These are phyloP conservation scores for Starmerella vitae DNA, from an alignment of 805 yeast species.

Conservation along the genomic window DNA sequence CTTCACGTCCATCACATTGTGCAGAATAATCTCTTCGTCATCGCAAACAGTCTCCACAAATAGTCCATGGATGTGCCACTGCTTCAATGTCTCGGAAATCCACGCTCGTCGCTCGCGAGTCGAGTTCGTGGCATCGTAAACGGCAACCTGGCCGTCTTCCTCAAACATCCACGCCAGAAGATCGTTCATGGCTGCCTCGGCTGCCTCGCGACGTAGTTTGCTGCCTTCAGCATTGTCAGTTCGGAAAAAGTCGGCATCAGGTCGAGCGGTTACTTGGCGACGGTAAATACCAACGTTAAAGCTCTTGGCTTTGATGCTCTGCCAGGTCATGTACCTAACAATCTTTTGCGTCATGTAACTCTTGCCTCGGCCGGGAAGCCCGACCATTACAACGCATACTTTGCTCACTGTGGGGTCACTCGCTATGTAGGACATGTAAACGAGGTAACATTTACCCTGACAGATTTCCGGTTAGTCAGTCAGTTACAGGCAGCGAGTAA, in stretches of 20 bases:
- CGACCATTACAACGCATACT: constrained; percentile 29
- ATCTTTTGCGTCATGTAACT: constrained; percentile 89
- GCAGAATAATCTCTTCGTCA: constrained; percentile 60
- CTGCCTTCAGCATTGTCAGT: constrained; percentile 51
- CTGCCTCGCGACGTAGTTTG: constrained; percentile 53
- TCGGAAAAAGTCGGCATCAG: constrained; percentile 69
- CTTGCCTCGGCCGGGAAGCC: constrained; percentile 59
- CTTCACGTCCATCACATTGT: constrained; percentile 75
- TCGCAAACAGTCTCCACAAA: constrained; percentile 88
- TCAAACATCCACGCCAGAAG: constrained; percentile 77
- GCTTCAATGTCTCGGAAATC: constrained; percentile 32
- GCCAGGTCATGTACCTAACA: constrained; percentile 84
- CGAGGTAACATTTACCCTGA: no score
- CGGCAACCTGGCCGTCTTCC: constrained; percentile 78
- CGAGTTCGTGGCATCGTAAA: constrained; percentile 86
- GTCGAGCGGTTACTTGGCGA: constrained; percentile 44
- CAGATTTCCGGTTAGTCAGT: no score
- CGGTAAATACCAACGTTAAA: constrained; percentile 85
- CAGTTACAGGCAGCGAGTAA: no score
- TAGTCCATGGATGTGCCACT: constrained; percentile 63
- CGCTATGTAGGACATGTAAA: constrained; percentile 20
- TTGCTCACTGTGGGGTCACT: constrained; percentile 18
- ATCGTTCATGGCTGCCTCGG: constrained; percentile 56
- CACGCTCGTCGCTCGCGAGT: constrained; percentile 57
- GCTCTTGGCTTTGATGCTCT: constrained; percentile 70